phyloP scores from a whole-genome alignment of 176 grass and related monocot genomes.

The Zoysia pacifica region DNA sequence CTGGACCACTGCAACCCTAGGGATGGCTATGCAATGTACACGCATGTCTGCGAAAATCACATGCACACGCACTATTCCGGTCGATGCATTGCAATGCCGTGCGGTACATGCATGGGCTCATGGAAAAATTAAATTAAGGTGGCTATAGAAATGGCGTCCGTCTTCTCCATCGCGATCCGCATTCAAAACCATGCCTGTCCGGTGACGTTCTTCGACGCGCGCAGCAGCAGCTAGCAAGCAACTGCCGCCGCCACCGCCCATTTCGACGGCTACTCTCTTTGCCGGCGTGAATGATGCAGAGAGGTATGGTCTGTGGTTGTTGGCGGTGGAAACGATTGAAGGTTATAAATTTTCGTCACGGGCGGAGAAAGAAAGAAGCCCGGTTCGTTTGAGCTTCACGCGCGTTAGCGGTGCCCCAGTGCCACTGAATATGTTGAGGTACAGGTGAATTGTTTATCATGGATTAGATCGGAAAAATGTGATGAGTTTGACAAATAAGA shows the following conservation, averaged over 20 bases:
- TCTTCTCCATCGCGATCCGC: background rate
- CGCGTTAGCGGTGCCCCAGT: no score
- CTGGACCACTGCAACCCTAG: conserved; percentile 1
- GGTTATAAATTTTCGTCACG: conserved; percentile 30
- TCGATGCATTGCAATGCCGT: background rate
- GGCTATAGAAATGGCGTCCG: background rate
- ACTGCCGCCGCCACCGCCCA: background rate
- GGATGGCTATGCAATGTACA: background rate
- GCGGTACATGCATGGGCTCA: background rate
- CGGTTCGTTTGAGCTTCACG: background rate
- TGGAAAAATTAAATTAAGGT: background rate
- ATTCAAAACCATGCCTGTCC: conserved; percentile 2
- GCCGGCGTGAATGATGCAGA: conserved; percentile 23
- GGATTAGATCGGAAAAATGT: background rate
- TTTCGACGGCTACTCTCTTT: conserved; percentile 28
- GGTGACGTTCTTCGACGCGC: conserved; percentile 2
- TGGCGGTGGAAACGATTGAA: conserved; percentile 30
- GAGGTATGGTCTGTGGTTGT: conserved; percentile 8
- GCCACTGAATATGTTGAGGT: no score
- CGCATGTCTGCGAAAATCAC: background rate
- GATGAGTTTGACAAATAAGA: background rate
- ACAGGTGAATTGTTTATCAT: no score
- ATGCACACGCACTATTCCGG: background rate
- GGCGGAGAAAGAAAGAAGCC: background rate
- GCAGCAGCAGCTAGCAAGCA: background rate